A percentile compares a stretch with the other conserved stretches of the same genome.
These are phyloP conservation scores for Calonectria honghensis DNA, from an alignment of 2,329 filamentous ascomycete species.

Conservation along the genomic window DNA sequence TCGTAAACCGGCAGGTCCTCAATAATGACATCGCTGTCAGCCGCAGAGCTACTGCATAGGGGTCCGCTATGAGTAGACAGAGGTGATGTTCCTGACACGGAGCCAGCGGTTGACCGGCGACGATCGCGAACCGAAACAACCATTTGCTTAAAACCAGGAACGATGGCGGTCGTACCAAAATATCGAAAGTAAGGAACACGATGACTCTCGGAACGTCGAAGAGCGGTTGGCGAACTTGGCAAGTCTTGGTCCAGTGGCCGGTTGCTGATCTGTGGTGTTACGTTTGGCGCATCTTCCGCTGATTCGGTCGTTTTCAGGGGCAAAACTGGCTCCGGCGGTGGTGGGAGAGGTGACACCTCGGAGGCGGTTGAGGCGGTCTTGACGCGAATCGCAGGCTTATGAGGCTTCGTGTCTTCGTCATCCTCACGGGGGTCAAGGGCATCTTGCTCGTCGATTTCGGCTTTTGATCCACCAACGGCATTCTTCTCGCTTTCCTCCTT, in stretches of 20 bases:
- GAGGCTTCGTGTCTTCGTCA: slow-evolving; percentile 61
- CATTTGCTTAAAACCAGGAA: slow-evolving; percentile 95
- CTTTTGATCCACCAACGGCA: slow-evolving; percentile 29
- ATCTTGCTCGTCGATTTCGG: slow-evolving; percentile 50
- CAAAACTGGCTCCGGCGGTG: slow-evolving; percentile 34
- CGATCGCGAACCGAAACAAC: slow-evolving; percentile 84
- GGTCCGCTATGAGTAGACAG: slow-evolving; percentile 62
- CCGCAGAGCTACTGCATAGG: slow-evolving; percentile 62
- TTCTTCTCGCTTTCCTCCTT: slow-evolving; percentile 62
- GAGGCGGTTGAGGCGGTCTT: slow-evolving; percentile 39
- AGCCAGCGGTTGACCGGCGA: slow-evolving; percentile 75
- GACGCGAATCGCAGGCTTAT: slow-evolving; percentile 46
- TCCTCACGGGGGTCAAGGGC: slow-evolving; percentile 57
- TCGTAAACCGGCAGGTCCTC: slow-evolving; percentile 85
- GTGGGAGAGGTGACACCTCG: slow-evolving; percentile 39
- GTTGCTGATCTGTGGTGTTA: slow-evolving; percentile 36
- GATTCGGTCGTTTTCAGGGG: slow-evolving; percentile 37
- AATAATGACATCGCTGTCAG: slow-evolving; percentile 65
- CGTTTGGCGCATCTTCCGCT: slow-evolving; percentile 28
- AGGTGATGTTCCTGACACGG: slow-evolving; percentile 73
- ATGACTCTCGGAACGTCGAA: slow-evolving; percentile 73
- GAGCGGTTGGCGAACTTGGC: slow-evolving; percentile 63
- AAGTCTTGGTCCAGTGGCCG: slow-evolving; percentile 48
- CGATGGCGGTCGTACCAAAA: slow-evolving; percentile 92
- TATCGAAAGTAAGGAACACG: slow-evolving; percentile 93